phyloP scores from a whole-genome alignment of 192 early-diverging fungal species.

The Umbelopsis ramanniana region DNA sequence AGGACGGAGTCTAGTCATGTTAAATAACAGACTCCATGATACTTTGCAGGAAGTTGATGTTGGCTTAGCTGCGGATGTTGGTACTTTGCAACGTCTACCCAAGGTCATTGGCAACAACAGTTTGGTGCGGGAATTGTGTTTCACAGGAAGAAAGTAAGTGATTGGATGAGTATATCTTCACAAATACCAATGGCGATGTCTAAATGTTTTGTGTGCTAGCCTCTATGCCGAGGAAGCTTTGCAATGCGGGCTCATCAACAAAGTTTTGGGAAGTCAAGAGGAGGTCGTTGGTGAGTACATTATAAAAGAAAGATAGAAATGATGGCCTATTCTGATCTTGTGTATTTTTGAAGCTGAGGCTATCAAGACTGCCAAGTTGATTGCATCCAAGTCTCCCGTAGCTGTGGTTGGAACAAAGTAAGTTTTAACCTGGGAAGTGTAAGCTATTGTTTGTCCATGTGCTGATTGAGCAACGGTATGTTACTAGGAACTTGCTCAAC shows the following conservation, averaged over 20 bases:
- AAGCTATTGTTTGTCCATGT: no score
- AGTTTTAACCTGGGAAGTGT: not conserved
- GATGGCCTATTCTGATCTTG: not conserved
- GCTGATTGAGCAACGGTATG: not conserved
- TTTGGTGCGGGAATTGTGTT: conserved; percentile 90
- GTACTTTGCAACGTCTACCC: conserved; percentile 92
- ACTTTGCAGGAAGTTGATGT: conserved; percentile 81
- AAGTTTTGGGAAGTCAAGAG: conserved; percentile 50
- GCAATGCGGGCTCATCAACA: conserved; percentile 59
- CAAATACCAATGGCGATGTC: not conserved
- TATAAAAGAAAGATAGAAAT: not conserved
- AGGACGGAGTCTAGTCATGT: not conserved
- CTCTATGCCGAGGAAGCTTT: conserved; percentile 64
- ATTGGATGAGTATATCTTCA: not conserved
- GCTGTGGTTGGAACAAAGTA: conserved; percentile 87
- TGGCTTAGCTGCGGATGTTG: conserved; percentile 92
- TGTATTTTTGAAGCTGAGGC: conserved; percentile 53
- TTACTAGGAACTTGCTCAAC: conserved; percentile 73
- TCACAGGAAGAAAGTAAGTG: conserved; percentile 75
- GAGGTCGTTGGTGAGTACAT: conserved; percentile 53
- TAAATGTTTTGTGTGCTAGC: conserved; percentile 30
- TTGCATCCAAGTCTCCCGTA: conserved; percentile 91
- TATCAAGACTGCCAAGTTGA: conserved; percentile 67
- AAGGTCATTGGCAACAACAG: conserved; percentile 92
- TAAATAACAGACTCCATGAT: not conserved